phyloP scores from a whole-genome alignment of 139 green algal species.

The Astrephomene gubernaculifera region DNA sequence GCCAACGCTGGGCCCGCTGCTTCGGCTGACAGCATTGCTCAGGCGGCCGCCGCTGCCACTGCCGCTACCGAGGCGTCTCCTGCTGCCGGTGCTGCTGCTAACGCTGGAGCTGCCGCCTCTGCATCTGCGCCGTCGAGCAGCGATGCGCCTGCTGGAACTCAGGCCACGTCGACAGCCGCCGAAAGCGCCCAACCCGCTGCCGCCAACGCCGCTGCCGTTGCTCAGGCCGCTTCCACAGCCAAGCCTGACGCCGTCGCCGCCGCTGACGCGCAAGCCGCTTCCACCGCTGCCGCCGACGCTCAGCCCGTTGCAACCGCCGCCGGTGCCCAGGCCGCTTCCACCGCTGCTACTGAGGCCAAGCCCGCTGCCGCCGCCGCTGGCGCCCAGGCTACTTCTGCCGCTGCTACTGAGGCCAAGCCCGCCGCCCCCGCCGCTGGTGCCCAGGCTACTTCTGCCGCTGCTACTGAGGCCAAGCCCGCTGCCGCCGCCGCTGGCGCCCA shows the following conservation, averaged over 20 bases:
- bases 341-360: too few relatives aligned
- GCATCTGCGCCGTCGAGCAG: neutral
- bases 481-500: too few relatives aligned
- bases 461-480: neutral
- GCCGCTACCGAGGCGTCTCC: too few relatives aligned
- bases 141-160: neutral
- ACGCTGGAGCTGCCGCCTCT: neutral
- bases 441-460: neutral
- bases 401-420: neutral
- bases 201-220: neutral
- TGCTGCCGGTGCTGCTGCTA: neutral
- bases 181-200: neutral
- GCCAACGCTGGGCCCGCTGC: too few relatives aligned
- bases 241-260: neutral
- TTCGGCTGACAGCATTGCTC: too few relatives aligned
- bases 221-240: neutral
- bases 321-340: neutral
- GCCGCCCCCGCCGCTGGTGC: neutral
- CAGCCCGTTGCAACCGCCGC: neutral
- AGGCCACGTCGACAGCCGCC: neutral
- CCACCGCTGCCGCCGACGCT: neutral
- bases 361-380: neutral
- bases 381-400: neutral
- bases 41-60: too few relatives aligned
- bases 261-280: neutral